A percentile compares a stretch with the other conserved stretches of the same genome.
Evolutionary conservation across 306 rosid species (phyloP).

Genomic region (Abrus precatorius): DNA sequence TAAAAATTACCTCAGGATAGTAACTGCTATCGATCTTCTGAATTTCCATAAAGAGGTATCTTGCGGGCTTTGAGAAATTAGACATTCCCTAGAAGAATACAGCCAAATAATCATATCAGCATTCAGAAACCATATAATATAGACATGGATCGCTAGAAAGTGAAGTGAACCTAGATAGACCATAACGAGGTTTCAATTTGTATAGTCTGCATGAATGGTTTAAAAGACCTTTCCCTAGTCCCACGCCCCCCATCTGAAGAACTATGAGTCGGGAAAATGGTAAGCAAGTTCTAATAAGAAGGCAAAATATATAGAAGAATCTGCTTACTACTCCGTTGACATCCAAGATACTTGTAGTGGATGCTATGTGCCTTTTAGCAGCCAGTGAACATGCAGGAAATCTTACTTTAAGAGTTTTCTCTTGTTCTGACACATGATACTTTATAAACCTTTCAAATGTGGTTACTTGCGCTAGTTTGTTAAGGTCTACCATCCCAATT

Average conservation of each 20-base stretch:
- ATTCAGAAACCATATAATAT: background rate
- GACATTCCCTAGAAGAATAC: slow-evolving; percentile 75
- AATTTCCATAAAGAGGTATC: slow-evolving; percentile 81
- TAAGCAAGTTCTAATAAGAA: background rate
- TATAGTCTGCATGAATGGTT: background rate
- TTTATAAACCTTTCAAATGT: slow-evolving; percentile 72
- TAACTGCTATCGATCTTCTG: slow-evolving; percentile 88
- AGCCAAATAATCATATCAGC: slow-evolving; percentile 25
- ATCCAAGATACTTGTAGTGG: slow-evolving; percentile 91
- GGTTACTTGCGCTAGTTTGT: slow-evolving; percentile 70
- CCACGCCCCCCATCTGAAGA: background rate
- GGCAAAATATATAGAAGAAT: slow-evolving; percentile 10
- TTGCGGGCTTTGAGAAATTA: slow-evolving; percentile 93
- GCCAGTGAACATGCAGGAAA: slow-evolving; percentile 87
- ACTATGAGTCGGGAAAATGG: background rate
- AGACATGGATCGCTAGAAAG: slow-evolving; percentile 7
- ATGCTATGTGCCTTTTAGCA: slow-evolving; percentile 84
- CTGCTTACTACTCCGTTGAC: slow-evolving; percentile 82
- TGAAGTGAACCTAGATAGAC: slow-evolving; percentile 3
- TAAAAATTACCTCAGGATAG: slow-evolving; percentile 84
- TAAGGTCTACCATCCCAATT: slow-evolving; percentile 79
- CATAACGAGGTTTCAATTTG: background rate
- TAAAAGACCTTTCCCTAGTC: background rate
- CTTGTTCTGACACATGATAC: slow-evolving; percentile 89
- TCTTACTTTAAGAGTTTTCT: slow-evolving; percentile 73